Conservation (phyloP, 2,329 filamentous ascomycete species). For the Talaromyces sp. region DNA sequence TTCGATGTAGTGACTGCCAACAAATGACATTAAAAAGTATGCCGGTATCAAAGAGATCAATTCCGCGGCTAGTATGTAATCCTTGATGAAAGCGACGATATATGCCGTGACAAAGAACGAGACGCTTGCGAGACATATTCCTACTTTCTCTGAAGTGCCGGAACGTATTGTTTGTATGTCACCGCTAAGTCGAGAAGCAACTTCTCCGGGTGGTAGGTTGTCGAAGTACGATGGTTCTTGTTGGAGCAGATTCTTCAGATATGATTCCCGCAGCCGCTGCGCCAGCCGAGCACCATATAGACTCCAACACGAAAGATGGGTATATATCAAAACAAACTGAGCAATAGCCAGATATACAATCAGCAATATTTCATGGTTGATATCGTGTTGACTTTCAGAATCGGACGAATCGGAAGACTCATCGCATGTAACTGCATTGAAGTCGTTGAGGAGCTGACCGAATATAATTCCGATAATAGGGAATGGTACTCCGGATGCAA, state of each 20-base stretch:
- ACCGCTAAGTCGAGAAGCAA: slow-evolving; percentile 60
- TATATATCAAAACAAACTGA: slow-evolving; percentile 62
- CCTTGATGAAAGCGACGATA: slow-evolving; percentile 64
- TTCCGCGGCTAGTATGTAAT: slow-evolving; percentile 61
- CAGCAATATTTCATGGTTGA: slow-evolving; percentile 53
- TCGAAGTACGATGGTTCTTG: slow-evolving; percentile 66
- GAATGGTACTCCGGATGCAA: slow-evolving; percentile 38
- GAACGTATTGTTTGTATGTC: slow-evolving; percentile 66
- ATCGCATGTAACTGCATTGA: slow-evolving; percentile 34
- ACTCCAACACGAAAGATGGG: slow-evolving; percentile 62
- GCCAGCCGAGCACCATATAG: slow-evolving; percentile 62
- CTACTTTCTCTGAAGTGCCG: slow-evolving; percentile 69
- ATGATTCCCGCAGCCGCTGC: slow-evolving; percentile 60
- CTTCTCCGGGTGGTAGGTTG: slow-evolving; percentile 59
- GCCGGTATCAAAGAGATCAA: slow-evolving; percentile 59
- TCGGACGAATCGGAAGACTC: not conserved
- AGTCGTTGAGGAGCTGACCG: slow-evolving; percentile 39
- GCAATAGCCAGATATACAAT: slow-evolving; percentile 64
- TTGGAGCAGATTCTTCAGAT: slow-evolving; percentile 56
- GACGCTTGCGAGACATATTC: slow-evolving; percentile 59
- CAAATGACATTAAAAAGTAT: slow-evolving; percentile 32
- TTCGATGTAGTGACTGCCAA: slow-evolving; percentile 44
- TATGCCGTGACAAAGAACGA: slow-evolving; percentile 68
- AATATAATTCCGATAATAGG: slow-evolving; percentile 41
- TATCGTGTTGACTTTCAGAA: slow-evolving; percentile 10